A percentile compares a stretch with the other conserved stretches of the same genome.
Evolutionary conservation across 169 alveolate genomes (phyloP).

Genomic region (Eimeria brunetti): DNA sequence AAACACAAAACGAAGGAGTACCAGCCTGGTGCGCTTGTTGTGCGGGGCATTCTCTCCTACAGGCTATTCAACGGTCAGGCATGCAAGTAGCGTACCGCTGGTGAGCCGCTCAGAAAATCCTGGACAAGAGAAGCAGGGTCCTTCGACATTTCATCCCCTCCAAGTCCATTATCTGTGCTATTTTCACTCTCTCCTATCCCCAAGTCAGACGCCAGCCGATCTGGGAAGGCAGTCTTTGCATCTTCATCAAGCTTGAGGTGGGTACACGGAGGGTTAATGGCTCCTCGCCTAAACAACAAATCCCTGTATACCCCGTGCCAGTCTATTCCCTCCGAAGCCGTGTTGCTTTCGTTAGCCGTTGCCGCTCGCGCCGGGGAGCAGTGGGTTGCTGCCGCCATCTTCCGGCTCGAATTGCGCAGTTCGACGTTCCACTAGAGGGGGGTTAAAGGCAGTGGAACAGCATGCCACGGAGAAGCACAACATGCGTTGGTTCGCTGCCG

Average conservation of each 20-base stretch:
- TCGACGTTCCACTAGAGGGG: neutral
- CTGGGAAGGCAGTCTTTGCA: neutral
- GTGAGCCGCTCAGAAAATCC: slow-evolving; percentile 64
- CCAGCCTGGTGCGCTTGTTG: neutral
- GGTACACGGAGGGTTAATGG: slow-evolving; percentile 54
- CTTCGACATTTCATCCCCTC: neutral
- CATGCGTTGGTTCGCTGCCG: neutral
- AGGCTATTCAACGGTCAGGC: neutral
- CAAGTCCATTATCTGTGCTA: neutral
- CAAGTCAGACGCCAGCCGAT: neutral
- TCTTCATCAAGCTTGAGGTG: neutral
- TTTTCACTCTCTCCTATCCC: neutral
- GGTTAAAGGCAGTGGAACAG: neutral
- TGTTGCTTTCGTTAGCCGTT: neutral
- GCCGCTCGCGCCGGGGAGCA: neutral
- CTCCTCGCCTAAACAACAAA: slow-evolving; percentile 34
- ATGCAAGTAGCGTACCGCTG: neutral
- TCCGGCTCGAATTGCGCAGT: neutral
- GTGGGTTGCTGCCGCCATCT: slow-evolving; percentile 14
- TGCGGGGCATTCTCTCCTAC: neutral
- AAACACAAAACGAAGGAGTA: neutral
- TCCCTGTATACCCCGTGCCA: slow-evolving; percentile 67
- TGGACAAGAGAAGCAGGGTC: slow-evolving; percentile 25
- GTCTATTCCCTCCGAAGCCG: slow-evolving; percentile 16
- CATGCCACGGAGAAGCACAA: neutral